Conservation (phyloP, 2,329 filamentous ascomycete genomes). For the Aspergillus carbonarius region DNA sequence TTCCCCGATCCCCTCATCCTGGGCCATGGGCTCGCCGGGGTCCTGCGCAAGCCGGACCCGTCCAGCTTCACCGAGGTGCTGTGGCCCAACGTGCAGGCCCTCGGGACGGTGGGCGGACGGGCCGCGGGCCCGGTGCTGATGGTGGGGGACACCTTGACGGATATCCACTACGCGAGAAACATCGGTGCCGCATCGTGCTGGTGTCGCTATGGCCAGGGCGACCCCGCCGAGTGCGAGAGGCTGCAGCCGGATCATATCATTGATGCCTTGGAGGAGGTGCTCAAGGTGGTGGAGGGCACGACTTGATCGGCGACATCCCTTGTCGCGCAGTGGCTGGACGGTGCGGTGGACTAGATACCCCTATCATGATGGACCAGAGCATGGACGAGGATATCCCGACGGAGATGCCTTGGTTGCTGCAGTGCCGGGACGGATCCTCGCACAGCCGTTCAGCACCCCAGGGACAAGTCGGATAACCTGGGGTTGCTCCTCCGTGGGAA, state of each 20-base stretch:
- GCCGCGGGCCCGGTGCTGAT: constrained; percentile 7
- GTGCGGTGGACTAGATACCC: background rate
- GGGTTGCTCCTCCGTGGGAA: no score
- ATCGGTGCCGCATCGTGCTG: constrained; percentile 13
- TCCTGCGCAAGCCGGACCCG: constrained; percentile 14
- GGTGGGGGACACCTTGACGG: constrained; percentile 17
- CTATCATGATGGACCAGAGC: background rate
- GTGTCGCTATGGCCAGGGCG: constrained; percentile 20
- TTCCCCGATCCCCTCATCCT: constrained; percentile 14
- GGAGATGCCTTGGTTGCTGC: no score
- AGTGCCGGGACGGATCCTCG: no score
- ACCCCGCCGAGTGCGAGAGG: constrained; percentile 10
- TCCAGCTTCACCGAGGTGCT: constrained; percentile 15
- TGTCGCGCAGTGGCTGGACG: background rate
- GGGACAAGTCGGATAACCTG: no score
- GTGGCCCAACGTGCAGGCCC: constrained; percentile 11
- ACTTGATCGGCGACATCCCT: background rate
- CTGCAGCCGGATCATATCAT: constrained; percentile 13
- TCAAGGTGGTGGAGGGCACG: background rate
- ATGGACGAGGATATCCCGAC: no score
- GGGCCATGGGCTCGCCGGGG: constrained; percentile 10
- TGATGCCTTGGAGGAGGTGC: constrained; percentile 6
- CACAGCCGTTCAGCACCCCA: no score
- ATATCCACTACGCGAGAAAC: constrained; percentile 16
- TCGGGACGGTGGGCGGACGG: background rate